phyloP scores from a whole-genome alignment of 495 filamentous ascomycete species.

The Trichoderma virens region DNA sequence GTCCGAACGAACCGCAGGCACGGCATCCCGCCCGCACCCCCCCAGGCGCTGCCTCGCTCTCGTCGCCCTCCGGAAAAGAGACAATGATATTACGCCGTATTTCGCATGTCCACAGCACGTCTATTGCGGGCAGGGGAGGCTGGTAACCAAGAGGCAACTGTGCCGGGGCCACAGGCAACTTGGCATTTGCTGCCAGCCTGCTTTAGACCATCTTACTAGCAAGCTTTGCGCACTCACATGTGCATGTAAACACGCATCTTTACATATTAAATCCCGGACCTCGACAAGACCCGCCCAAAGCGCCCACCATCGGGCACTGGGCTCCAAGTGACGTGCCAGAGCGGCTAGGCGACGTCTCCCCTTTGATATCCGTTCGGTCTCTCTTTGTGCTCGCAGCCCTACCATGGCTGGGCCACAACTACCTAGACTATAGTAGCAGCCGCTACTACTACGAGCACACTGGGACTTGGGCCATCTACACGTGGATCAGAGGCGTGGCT shows the following conservation, averaged over 20 bases:
- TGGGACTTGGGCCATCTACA: neutral
- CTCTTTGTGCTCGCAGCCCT: neutral
- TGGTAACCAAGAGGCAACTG: neutral
- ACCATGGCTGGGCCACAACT: neutral
- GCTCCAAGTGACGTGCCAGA: constrained; percentile 4
- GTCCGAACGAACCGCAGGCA: constrained; percentile 7
- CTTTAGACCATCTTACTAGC: neutral
- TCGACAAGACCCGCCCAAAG: neutral
- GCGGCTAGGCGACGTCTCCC: neutral
- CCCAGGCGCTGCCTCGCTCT: neutral
- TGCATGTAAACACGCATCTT: neutral
- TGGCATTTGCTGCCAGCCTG: neutral
- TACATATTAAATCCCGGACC: constrained; percentile 3
- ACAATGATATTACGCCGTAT: neutral
- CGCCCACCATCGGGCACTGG: constrained; percentile 5
- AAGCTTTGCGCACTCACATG: neutral
- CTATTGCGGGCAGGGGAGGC: neutral
- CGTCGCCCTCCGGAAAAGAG: neutral
- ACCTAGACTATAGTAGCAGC: neutral
- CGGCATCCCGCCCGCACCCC: neutral
- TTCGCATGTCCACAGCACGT: neutral
- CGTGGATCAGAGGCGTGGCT: neutral
- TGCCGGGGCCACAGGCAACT: neutral
- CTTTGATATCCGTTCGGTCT: neutral
- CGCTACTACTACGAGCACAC: neutral